Evolutionary conservation across 2,329 filamentous ascomycete species (phyloP).

Genomic region (Metarhizium brunneum): DNA sequence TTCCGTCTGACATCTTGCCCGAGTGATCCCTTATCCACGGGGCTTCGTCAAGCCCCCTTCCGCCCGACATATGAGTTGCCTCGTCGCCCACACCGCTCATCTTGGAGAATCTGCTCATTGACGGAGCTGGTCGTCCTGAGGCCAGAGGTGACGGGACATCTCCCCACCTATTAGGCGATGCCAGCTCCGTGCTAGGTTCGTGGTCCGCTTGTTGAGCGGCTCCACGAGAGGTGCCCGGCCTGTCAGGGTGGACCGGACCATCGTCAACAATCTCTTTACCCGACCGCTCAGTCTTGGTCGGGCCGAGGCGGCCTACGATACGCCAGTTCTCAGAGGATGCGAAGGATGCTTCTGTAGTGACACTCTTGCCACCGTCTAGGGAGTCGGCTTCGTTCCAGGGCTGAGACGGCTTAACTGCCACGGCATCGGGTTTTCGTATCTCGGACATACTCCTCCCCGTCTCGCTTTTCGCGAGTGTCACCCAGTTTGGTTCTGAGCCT

Average conservation of each 20-base stretch:
- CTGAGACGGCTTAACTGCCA: constrained; percentile 8
- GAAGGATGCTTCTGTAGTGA: constrained; percentile 22
- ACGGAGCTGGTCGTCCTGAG: constrained; percentile 3
- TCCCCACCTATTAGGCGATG: constrained; percentile 7
- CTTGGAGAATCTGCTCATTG: constrained; percentile 3
- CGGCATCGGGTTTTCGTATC: constrained; percentile 13
- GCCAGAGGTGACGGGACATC: constrained; percentile 5
- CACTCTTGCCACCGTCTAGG: constrained; percentile 12
- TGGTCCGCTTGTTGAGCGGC: constrained; percentile 7
- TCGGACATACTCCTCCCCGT: constrained; percentile 14
- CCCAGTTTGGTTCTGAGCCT: constrained; percentile 11
- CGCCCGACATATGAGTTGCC: constrained; percentile 9
- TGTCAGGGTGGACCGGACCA: constrained; percentile 30
- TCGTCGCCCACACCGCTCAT: constrained; percentile 3
- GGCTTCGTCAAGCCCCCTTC: constrained; percentile 2
- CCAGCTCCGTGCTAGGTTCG: constrained; percentile 6
- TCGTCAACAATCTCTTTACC: constrained; percentile 25
- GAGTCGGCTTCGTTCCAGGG: constrained; percentile 12
- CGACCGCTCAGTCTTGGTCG: constrained; percentile 18
- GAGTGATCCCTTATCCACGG: constrained; percentile 12
- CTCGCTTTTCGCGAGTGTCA: constrained; percentile 13
- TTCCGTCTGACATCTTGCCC: constrained; percentile 13
- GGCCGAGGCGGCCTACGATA: constrained; percentile 13
- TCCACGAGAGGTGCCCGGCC: constrained; percentile 13
- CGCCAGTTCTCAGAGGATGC: constrained; percentile 29